Conservation (phyloP, 352 stramenopile genomes). For the Nothophytophthora sp. region DNA sequence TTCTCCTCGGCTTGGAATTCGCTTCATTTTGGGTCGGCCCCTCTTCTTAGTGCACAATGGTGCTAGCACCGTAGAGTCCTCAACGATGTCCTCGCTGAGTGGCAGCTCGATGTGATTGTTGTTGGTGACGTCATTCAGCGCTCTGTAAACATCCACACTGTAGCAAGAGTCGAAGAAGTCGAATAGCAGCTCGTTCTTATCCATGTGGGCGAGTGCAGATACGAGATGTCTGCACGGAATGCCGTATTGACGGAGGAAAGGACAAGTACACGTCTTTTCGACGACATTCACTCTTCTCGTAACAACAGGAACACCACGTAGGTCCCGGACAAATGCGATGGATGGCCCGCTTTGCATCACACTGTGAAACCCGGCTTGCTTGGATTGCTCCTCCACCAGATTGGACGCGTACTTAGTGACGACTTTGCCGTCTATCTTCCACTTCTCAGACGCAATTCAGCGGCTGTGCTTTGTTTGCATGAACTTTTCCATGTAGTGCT, state of each 20-base stretch:
- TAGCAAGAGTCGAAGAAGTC: constrained; percentile 11
- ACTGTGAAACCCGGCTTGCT: background rate
- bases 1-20: no score
- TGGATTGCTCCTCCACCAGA: constrained; percentile 1
- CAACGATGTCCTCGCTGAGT: background rate
- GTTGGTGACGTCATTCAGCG: background rate
- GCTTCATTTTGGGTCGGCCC: no score
- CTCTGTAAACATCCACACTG: constrained; percentile 1
- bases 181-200: background rate
- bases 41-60: no score
- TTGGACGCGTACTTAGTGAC: constrained; percentile 10
- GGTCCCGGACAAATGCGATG: constrained; percentile 2
- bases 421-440: background rate
- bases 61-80: no score
- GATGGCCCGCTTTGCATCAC: background rate
- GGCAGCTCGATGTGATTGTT: background rate
- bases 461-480: constrained; percentile 4
- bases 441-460: background rate
- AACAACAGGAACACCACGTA: background rate
- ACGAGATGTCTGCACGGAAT: constrained; percentile 17
- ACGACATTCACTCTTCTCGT: constrained; percentile 1
- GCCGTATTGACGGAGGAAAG: constrained; percentile 6
- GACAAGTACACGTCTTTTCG: constrained; percentile 8
- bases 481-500: constrained; percentile 22
- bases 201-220: constrained; percentile 2